These are phyloP conservation scores for Ustilago trichophora DNA, from an alignment of 1,284 basidiomycete species.

Conservation along the genomic window DNA sequence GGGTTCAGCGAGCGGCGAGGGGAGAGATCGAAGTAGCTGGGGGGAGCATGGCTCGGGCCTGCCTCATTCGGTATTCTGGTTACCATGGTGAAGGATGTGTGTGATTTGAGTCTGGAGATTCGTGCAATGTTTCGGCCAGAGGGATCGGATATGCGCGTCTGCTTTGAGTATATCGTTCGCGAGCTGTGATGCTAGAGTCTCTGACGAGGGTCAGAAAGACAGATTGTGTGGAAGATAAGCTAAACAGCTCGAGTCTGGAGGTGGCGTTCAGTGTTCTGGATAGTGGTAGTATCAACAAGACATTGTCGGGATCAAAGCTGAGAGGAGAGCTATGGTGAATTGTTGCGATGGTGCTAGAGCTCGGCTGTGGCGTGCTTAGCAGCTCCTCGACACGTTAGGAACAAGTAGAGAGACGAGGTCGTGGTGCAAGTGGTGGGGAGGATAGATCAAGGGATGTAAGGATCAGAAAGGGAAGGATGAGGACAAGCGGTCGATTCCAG, in stretches of 20 bases:
- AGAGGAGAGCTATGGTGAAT: not conserved
- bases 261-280: too few species aligned
- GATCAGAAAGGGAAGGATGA: too few species aligned
- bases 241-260: not conserved
- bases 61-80: constrained; percentile 23
- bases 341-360: not conserved
- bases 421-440: not conserved
- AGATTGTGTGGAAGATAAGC: too few species aligned
- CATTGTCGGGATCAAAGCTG: not conserved
- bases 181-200: not conserved
- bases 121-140: too few species aligned
- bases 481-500: too few species aligned
- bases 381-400: too few species aligned
- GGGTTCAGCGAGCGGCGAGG: constrained; percentile 24
- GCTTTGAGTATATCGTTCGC: not conserved
- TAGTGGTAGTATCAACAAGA: not conserved
- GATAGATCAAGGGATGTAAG: not conserved
- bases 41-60: constrained; percentile 7
- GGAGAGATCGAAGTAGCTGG: constrained; percentile 15
- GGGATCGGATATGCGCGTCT: not conserved
- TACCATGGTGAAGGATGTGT: constrained; percentile 7
- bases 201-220: too few species aligned
- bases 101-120: too few species aligned
- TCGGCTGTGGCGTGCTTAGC: not conserved
- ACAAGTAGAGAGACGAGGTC: not conserved